Base-by-base conservation (phyloP, 129 eudicot species). In the Ambrosia trifida region DNA sequence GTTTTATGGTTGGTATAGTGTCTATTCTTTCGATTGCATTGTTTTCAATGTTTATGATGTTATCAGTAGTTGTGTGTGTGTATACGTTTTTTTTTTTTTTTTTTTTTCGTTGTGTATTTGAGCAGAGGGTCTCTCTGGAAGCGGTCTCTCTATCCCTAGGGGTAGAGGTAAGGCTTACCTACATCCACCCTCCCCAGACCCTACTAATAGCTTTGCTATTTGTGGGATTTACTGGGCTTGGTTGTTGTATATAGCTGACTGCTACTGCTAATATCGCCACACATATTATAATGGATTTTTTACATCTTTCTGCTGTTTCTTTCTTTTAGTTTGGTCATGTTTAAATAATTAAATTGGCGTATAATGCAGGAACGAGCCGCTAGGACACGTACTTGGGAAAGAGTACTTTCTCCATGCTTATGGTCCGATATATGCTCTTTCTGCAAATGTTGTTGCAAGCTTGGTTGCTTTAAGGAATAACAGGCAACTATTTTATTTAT, bases 331-430 rank as follows among this genome's bases (percentile, higher is more conserved):
- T 24, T 51, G 35, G 47, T 58, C 3, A 43, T 63, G 32, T 35
- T 30, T 4, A 41, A 70, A 56, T 17, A 17, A 64, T n/a, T 10
- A 41, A n/a, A 2, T 64, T 64, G 13, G 47, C 65, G 58, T 32
- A 52, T 68, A 58, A 59, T 77, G 69, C 87, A 94, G 99, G 99
- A 83, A 89, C 67, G 99, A 94, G 78, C 97, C 97, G 14, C 79
- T 87, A 41, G 79, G 85, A 12, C 50, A 71, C 83, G 78, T 94
- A 83, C 85, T 94, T 77, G 99, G 99, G 69, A 83, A 82, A 76
- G 99, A 94, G 79, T 94, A 94, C 78, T 94, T 94, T 79, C 92
- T 94, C 66, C 99, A 94, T 75, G 97, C 99, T 59, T 94, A 94
- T 84, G 99, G 99, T 81, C 99, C 99, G 16, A 72, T 94, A 67